Evolutionary conservation across 2,329 filamentous ascomycete species (phyloP), one percentile per base, ranked within the genome.

Genomic region (Nothopassalora personata): DNA sequence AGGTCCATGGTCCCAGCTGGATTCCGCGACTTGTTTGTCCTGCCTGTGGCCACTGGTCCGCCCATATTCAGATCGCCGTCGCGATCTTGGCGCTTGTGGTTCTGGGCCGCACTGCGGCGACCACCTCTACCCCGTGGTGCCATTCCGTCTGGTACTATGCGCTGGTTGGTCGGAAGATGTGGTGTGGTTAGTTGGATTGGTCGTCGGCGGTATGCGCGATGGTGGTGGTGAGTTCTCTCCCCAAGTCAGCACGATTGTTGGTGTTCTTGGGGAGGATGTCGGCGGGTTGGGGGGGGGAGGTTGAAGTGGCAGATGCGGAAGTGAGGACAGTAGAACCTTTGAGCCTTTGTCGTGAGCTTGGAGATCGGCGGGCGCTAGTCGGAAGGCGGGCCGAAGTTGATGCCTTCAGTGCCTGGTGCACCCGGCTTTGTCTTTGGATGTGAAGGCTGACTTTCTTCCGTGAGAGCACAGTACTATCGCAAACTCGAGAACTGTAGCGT

Each of bases 21-120:
- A 27, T 49, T 30, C 54, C 56, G 52, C 50, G 56, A 9, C 51
- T 72, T 70, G 50, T 66, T 62, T 52, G 70, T 65, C 19, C 68
- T 64, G 52, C 63, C 64, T 31, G 74, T 69, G 53, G 72, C 72
- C 31, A 73, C 69, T 54, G 72, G 39, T 43, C 46, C 31, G 68
- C 80, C 82, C 84, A 86, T 87, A 39, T 79, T 75, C 59, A 86
- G 70, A 70, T 87, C 84, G 31, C 84, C 84, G 76, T 87, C 84
- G 67, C 49, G 49, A 33, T 51, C 49, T 51, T 23, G 23, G 23
- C 23, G 43, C 5, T 46, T 49, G 18, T 28, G 8, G 46, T 30
- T 19, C 11, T 49, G 8, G 18, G 9, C 11, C 46, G 39, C 39
- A 15, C 5, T n/a, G 39, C 39, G 39, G 39, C 13, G 39, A 7